These are phyloP conservation scores for Penicillium frequentans DNA, from an alignment of 2,329 filamentous ascomycete species.

Conservation along the genomic window DNA sequence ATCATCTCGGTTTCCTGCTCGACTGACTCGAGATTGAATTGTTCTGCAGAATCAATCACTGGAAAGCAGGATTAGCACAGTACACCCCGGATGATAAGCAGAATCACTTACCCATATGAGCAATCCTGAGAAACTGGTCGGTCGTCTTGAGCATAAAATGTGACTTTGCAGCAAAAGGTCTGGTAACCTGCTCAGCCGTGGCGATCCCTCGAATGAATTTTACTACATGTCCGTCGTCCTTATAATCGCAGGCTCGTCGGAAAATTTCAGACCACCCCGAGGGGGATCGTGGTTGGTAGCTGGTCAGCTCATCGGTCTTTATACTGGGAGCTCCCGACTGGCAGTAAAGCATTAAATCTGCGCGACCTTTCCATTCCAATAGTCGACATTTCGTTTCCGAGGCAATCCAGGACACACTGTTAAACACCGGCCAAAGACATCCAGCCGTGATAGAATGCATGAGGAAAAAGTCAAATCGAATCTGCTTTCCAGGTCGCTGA, in stretches of 20 bases:
- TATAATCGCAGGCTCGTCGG: slow-evolving; percentile 13
- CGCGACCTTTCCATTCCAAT: slow-evolving; percentile 19
- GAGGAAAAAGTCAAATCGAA: slow-evolving; percentile 20
- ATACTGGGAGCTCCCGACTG: slow-evolving; percentile 8
- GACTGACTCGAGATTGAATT: slow-evolving; percentile 11
- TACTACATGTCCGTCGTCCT: slow-evolving; percentile 15
- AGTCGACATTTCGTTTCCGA: slow-evolving; percentile 8
- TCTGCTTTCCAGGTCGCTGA: slow-evolving; percentile 14
- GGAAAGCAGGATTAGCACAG: not conserved
- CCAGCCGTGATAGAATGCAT: slow-evolving; percentile 16
- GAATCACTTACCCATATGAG: slow-evolving; percentile 16
- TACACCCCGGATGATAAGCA: not conserved
- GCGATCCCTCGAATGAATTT: slow-evolving; percentile 16
- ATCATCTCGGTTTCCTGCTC: slow-evolving; percentile 12
- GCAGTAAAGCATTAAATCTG: slow-evolving; percentile 16
- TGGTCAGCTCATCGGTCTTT: slow-evolving; percentile 3
- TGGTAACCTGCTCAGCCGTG: slow-evolving; percentile 5
- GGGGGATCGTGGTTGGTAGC: slow-evolving; percentile 4
- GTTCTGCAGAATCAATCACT: slow-evolving; percentile 16
- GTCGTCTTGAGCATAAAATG: slow-evolving; percentile 5
- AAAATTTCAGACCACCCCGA: slow-evolving; percentile 13
- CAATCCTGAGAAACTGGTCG: slow-evolving; percentile 10
- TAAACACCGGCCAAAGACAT: slow-evolving; percentile 13
- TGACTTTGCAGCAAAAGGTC: not conserved
- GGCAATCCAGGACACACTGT: slow-evolving; percentile 11